Evolutionary conservation across 2,329 filamentous ascomycete species (phyloP), one percentile per base, ranked within the genome.

Genomic region (Catunica adiposa): DNA sequence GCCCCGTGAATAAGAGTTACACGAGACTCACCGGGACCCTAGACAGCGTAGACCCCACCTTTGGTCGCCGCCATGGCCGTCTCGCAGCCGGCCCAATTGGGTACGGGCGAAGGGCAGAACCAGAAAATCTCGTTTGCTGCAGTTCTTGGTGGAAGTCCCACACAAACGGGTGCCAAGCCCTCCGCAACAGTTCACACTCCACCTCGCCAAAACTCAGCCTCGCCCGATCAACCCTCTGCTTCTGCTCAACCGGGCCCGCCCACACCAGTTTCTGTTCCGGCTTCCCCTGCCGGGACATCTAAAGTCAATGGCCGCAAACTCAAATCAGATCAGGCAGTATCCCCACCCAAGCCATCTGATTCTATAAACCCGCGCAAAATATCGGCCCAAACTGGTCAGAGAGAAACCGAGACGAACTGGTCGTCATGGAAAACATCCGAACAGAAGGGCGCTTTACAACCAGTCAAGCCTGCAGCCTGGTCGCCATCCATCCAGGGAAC

Each of bases 91-190:
- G 40, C n/a, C 40, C 40, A 44, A 17, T n/a, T 17, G 40, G 17
- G 40, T 44, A 44, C 14, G 3, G 11, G 40, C 40, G 40, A 44
- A 7, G 40, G 15, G 20, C 40, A 44, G 40, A 31, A 7, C 48
- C 48, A 51, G 15, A 29, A 34, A 17, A 51, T 51, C n/a, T 51
- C 48, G 26, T 51, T 51, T 51, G 48, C 48, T 51, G 48, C 48
- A n/a, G 26, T 51, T 51, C 20, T 51, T 34, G 48, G 48, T 14
- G 48, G 48, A 17, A 51, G 48, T 51, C 48, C 48, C n/a, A 14
- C 14, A 14, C 26, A 20, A 20, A 34, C n/a, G 26, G 15, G 25
- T 31, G 15, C 48, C 7, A 51, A 51, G n/a, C 50, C 50, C 20
- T 14, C 20, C 9, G 2, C 22, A 22, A 8, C 23, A 25, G 50